These are phyloP conservation scores for Tricholoma sp. DNA, from an alignment of 768 basidiomycete species.

Conservation along the genomic window DNA sequence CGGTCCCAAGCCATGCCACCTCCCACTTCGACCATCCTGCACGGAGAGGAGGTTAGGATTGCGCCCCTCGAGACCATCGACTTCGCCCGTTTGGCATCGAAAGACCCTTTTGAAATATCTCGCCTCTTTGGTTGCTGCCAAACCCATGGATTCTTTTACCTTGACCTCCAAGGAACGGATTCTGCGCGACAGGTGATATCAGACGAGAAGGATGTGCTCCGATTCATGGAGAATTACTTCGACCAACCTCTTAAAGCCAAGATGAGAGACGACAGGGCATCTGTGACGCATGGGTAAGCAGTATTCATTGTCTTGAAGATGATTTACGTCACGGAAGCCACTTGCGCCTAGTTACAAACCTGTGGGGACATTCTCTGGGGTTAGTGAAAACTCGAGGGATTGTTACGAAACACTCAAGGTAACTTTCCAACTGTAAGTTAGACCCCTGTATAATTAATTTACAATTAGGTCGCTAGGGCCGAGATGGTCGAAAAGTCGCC, in stretches of 20 bases:
- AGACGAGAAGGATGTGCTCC: neutral
- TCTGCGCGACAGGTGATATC: neutral
- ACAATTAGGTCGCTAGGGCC: neutral
- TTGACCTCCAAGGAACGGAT: neutral
- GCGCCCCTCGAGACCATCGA: constrained; percentile 1
- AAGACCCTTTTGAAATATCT: neutral
- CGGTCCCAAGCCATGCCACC: neutral
- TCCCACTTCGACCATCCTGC: neutral
- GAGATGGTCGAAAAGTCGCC: neutral
- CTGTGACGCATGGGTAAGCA: neutral
- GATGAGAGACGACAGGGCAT: neutral
- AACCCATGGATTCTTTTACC: constrained; percentile 1
- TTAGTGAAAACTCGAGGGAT: neutral
- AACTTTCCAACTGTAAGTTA: neutral
- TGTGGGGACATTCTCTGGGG: neutral
- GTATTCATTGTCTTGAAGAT: neutral
- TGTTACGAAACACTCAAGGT: neutral
- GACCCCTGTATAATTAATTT: neutral
- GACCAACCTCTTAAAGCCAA: neutral
- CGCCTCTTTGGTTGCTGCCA: neutral
- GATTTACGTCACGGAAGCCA: neutral
- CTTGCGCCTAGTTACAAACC: neutral
- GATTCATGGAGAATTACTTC: neutral
- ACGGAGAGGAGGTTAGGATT: neutral
- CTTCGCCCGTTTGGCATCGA: neutral